A percentile compares a stretch with the other conserved stretches of the same genome.
Evolutionary conservation across 441 rosid genomes (phyloP).

Genomic region (Erysimum cheiri): DNA sequence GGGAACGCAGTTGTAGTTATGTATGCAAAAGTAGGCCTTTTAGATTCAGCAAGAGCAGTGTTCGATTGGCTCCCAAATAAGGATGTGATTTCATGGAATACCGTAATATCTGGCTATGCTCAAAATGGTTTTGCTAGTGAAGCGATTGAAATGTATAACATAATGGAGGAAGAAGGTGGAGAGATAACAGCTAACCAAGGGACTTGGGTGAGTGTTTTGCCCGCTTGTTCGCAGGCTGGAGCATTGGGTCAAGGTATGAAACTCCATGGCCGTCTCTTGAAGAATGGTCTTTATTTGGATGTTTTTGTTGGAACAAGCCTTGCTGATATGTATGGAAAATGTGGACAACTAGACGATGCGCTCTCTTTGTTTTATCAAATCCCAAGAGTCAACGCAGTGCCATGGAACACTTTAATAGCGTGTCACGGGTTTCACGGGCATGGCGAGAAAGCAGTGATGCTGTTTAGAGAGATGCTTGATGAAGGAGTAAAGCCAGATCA

Average conservation of each 20-base stretch:
- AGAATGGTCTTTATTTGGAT: slow-evolving; percentile 54
- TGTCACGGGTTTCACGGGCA: slow-evolving; percentile 75
- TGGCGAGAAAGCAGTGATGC: slow-evolving; percentile 58
- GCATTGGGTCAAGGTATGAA: slow-evolving; percentile 77
- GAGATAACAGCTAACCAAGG: slow-evolving; percentile 66
- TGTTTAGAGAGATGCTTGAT: slow-evolving; percentile 67
- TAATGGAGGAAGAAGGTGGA: slow-evolving; percentile 54
- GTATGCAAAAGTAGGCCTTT: slow-evolving; percentile 71
- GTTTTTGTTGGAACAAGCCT: slow-evolving; percentile 74
- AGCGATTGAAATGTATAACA: slow-evolving; percentile 59
- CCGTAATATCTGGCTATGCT: slow-evolving; percentile 69
- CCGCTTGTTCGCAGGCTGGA: slow-evolving; percentile 73
- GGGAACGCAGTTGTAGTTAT: slow-evolving; percentile 75
- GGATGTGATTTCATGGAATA: slow-evolving; percentile 82
- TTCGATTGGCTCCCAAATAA: slow-evolving; percentile 63
- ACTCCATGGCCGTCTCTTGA: slow-evolving; percentile 62
- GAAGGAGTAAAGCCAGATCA: slow-evolving; percentile 73
- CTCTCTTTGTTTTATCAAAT: slow-evolving; percentile 58
- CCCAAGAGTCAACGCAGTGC: slow-evolving; percentile 57
- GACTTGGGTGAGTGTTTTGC: slow-evolving; percentile 74
- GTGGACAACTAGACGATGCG: slow-evolving; percentile 73
- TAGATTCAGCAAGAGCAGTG: slow-evolving; percentile 56
- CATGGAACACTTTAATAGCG: slow-evolving; percentile 82
- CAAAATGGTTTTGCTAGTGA: slow-evolving; percentile 80
- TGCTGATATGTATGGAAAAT: slow-evolving; percentile 82